phyloP scores from a whole-genome alignment of 2,329 filamentous ascomycete species.

The Periconia macrospinosa region DNA sequence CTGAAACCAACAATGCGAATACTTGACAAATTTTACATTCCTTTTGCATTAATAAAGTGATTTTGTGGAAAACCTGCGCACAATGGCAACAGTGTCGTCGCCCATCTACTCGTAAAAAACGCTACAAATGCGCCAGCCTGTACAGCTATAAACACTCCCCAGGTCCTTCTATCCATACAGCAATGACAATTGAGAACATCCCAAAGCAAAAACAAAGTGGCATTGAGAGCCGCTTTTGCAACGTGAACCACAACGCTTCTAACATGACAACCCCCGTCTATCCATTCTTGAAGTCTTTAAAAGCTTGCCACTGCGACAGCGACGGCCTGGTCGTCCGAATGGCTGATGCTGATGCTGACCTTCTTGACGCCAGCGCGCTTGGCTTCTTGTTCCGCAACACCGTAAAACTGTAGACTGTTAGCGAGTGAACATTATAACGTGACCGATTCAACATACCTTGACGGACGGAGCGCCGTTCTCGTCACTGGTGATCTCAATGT shows the following conservation, averaged over 20 bases:
- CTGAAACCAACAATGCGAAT: too few relatives aligned
- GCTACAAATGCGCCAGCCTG: constrained; percentile 3
- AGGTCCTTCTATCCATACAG: constrained; percentile 2
- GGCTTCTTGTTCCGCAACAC: constrained; percentile 81
- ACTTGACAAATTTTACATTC: neutral
- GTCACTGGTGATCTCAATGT: constrained; percentile 88
- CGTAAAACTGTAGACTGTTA: constrained; percentile 68
- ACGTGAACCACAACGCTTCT: neutral
- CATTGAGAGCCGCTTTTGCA: neutral
- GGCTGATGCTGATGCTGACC: constrained; percentile 91
- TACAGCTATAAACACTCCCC: neutral
- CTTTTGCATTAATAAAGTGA: neutral
- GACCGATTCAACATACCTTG: constrained; percentile 63
- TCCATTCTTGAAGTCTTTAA: constrained; percentile 43
- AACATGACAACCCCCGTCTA: neutral
- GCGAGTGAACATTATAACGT: constrained; percentile 2
- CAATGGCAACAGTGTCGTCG: neutral
- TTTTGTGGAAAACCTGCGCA: neutral
- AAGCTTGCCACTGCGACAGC: constrained; percentile 88
- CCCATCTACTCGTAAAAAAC: neutral
- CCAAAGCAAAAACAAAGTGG: neutral
- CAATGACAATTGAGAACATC: constrained; percentile 1
- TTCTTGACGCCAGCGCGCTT: constrained; percentile 83
- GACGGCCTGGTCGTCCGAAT: constrained; percentile 91
- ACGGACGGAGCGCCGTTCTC: constrained; percentile 82